Conservation (phyloP, 352 stramenopile genomes). For the Pythium phragmiticola region DNA sequence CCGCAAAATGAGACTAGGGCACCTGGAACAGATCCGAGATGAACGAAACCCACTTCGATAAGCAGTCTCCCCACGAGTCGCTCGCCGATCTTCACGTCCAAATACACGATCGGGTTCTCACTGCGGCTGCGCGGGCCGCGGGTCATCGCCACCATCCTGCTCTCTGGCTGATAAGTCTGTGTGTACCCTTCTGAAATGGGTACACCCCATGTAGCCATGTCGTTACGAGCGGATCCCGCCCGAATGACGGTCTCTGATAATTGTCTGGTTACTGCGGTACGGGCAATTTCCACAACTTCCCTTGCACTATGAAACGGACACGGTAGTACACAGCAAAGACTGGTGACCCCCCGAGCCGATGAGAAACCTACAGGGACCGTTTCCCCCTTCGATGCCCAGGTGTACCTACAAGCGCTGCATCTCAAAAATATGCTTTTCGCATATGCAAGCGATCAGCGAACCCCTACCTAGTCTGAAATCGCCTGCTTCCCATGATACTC, state of each 20-base stretch:
- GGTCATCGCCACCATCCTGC: slow-evolving; percentile 3
- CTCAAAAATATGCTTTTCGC: no score
- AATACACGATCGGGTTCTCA: slow-evolving; percentile 91
- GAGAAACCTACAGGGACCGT: no score
- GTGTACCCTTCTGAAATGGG: neutral
- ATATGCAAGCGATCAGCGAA: no score
- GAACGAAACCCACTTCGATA: slow-evolving; percentile 71
- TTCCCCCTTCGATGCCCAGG: no score
- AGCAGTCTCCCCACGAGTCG: slow-evolving; percentile 83
- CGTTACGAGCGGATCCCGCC: neutral
- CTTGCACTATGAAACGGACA: neutral
- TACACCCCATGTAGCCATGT: slow-evolving; percentile 10
- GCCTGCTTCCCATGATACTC: no score
- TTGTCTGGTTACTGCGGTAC: neutral
- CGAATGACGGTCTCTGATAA: neutral
- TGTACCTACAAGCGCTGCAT: no score
- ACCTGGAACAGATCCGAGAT: neutral
- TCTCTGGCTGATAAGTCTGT: neutral
- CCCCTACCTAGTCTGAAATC: no score
- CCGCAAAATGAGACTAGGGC: neutral
- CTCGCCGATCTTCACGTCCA: slow-evolving; percentile 94
- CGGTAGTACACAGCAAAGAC: neutral
- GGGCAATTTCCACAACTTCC: neutral
- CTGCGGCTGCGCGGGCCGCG: slow-evolving; percentile 3
- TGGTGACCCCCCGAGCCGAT: no score